Percentiles rank a stretch among this genome's conserved stretches.
These are phyloP conservation scores for Davidsoniella virescens DNA, from an alignment of 2,329 filamentous ascomycete species.

Conservation along the genomic window DNA sequence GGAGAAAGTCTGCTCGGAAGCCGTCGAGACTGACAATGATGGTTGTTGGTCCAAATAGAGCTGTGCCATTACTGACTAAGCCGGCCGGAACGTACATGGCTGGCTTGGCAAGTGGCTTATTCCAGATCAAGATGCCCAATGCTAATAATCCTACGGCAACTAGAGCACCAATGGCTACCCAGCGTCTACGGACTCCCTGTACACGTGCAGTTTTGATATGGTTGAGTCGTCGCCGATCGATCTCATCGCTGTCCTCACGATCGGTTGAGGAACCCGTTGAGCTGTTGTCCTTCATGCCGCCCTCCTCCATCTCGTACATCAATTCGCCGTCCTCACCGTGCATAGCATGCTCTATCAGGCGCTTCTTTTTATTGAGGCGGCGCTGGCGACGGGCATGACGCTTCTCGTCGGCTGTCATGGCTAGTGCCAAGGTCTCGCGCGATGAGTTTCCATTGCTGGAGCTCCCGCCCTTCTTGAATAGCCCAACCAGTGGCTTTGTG, in stretches of 20 bases:
- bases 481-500: conserved; percentile 27
- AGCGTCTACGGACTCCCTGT: not conserved
- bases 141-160: conserved; percentile 17
- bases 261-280: conserved; percentile 46
- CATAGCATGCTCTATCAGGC: conserved; percentile 34
- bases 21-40: conserved; percentile 89
- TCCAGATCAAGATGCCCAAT: conserved; percentile 16
- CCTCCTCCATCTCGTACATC: conserved; percentile 86
- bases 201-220: conserved; percentile 18
- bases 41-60: conserved; percentile 78
- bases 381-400: conserved; percentile 32
- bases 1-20: conserved; percentile 85
- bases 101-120: not conserved
- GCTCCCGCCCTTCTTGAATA: not conserved
- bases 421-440: not conserved
- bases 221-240: conserved; percentile 37
- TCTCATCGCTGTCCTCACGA: conserved; percentile 41
- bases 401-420: conserved; percentile 26
- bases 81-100: conserved; percentile 15
- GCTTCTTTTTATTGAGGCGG: conserved; percentile 36
- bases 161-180: conserved; percentile 33
- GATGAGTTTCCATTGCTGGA: not conserved
- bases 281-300: conserved; percentile 51
- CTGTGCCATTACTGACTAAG: conserved; percentile 63
- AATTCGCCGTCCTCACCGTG: conserved; percentile 56